phyloP scores from a whole-genome alignment of 495 filamentous ascomycete genomes.

The Amorphotheca resinae region DNA sequence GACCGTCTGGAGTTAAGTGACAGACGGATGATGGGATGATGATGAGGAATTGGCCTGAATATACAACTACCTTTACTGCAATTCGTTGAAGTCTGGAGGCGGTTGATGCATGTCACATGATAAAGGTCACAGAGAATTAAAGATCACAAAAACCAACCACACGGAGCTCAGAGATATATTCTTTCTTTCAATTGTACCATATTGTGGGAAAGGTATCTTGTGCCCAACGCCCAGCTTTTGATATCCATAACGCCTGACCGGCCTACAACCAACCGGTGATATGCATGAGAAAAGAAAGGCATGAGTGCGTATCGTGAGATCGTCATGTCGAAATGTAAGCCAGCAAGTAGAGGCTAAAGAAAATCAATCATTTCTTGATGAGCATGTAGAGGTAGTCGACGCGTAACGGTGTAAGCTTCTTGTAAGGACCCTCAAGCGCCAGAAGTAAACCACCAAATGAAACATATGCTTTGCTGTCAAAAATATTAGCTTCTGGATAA shows the following conservation, averaged over 20 bases:
- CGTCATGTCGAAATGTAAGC: not conserved
- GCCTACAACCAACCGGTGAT: slow-evolving; percentile 5
- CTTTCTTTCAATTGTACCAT: too few species aligned
- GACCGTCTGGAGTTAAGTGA: not conserved
- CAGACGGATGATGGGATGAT: too few species aligned
- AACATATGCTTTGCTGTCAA: slow-evolving; percentile 55
- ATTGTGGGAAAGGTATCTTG: not conserved
- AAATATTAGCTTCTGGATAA: not conserved
- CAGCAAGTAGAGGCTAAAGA: not conserved
- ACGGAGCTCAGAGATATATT: too few species aligned
- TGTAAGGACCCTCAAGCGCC: slow-evolving; percentile 84
- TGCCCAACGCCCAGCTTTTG: slow-evolving; percentile 4
- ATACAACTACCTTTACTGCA: too few species aligned
- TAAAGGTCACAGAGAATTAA: too few species aligned
- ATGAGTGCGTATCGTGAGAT: not conserved
- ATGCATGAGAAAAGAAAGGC: slow-evolving; percentile 8
- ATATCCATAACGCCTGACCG: slow-evolving; percentile 2
- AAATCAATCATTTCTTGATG: slow-evolving; percentile 63
- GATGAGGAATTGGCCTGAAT: too few species aligned
- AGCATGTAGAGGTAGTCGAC: slow-evolving; percentile 92
- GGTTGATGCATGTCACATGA: too few species aligned
- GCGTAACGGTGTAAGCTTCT: slow-evolving; percentile 78
- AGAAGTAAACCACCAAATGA: slow-evolving; percentile 88
- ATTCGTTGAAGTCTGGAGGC: too few species aligned
- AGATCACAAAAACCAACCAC: too few species aligned